Conservation (phyloP, 2,329 filamentous ascomycete species). For the Pyrenochaeta sp. region DNA sequence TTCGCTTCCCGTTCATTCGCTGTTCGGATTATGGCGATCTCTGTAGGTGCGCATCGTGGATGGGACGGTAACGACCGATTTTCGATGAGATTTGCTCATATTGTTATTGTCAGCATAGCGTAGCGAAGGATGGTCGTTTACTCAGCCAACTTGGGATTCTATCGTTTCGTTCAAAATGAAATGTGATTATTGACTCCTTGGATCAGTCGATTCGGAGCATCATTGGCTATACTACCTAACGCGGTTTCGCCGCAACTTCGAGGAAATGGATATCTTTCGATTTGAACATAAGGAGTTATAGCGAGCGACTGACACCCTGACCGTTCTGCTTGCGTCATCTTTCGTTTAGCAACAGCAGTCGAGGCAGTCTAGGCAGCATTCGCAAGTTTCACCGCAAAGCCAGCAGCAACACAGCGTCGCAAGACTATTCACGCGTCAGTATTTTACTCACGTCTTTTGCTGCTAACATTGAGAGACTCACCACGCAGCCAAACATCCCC, state of each 20-base stretch:
- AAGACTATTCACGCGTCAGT: slow-evolving; percentile 25
- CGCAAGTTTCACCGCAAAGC: slow-evolving; percentile 47
- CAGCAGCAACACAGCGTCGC: slow-evolving; percentile 49
- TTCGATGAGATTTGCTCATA: slow-evolving; percentile 1
- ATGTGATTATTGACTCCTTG: slow-evolving; percentile 2
- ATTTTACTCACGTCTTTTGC: neutral
- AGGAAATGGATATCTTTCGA: neutral
- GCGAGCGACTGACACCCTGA: neutral
- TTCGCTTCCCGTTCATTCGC: neutral
- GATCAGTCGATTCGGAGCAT: neutral
- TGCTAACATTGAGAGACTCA: slow-evolving; percentile 17
- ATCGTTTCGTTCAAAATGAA: slow-evolving; percentile 13
- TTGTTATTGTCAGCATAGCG: slow-evolving; percentile 16
- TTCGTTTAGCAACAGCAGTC: slow-evolving; percentile 38
- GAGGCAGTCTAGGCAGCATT: slow-evolving; percentile 45
- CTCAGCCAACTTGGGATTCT: slow-evolving; percentile 15
- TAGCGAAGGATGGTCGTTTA: slow-evolving; percentile 9
- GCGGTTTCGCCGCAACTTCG: neutral
- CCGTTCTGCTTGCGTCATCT: neutral
- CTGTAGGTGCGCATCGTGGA: neutral
- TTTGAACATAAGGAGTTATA: neutral
- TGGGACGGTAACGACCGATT: slow-evolving; percentile 2
- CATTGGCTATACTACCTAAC: neutral
- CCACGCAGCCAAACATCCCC: slow-evolving; percentile 45
- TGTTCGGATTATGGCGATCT: neutral